These are phyloP conservation scores for Clavispora phyllophila DNA, from an alignment of 805 yeast species.

Conservation along the genomic window DNA sequence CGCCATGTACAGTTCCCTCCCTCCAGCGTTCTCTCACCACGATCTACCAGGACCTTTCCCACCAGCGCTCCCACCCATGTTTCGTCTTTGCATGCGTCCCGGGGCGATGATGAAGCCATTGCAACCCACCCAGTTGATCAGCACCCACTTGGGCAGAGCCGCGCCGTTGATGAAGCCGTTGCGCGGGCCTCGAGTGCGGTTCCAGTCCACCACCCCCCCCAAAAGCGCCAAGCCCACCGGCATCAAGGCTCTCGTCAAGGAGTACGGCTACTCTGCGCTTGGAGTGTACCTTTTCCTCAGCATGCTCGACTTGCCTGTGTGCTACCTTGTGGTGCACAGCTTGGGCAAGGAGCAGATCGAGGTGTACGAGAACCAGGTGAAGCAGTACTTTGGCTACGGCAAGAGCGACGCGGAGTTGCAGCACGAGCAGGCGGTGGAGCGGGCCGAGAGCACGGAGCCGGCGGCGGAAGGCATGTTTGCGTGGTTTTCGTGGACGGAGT, in stretches of 20 bases:
- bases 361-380: slow-evolving; percentile 55
- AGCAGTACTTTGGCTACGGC: slow-evolving; percentile 61
- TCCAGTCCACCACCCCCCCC: slow-evolving; percentile 5
- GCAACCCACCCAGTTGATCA: background rate
- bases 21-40: background rate
- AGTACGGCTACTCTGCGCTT: slow-evolving; percentile 88
- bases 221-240: slow-evolving; percentile 33
- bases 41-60: too few relatives aligned
- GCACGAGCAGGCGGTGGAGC: slow-evolving; percentile 30
- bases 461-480: slow-evolving; percentile 21
- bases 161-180: background rate
- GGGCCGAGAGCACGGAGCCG: slow-evolving; percentile 20
- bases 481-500: slow-evolving; percentile 66
- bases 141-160: background rate
- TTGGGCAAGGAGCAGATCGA: slow-evolving; percentile 80
- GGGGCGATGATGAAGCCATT: background rate
- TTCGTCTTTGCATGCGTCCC: background rate
- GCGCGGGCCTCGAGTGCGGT: background rate
- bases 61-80: too few relatives aligned
- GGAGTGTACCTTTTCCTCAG: slow-evolving; percentile 78
- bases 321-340: slow-evolving; percentile 78
- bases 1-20: background rate
- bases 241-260: slow-evolving; percentile 63
- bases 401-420: slow-evolving; percentile 40
- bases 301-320: slow-evolving; percentile 73